Base-by-base conservation (phyloP, 202 grass and related monocot species). In the Schoenoplectus triqueter region DNA sequence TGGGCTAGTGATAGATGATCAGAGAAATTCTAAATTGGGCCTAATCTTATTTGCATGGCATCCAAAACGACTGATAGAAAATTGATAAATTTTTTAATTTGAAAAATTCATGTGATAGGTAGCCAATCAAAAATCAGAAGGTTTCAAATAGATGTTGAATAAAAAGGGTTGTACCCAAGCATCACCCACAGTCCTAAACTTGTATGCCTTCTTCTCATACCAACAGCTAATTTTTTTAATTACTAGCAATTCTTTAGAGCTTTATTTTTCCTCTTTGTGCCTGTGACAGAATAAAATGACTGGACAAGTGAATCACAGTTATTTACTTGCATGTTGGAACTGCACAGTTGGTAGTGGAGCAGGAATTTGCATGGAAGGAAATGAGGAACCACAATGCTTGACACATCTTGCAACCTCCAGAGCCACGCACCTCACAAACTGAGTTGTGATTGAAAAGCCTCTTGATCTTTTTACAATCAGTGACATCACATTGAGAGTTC, bases 321-420 rank as follows among this genome's bases (percentile, higher is more conserved):
- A 73, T 6, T 73, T 73, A 50, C 69, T 50, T 47, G 69, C 69
- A 50, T 50, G 42, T 49, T 73, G 69, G 69, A 50, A 73, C 69
- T 49, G 45, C 15, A 73, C 45, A 73, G n/a, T 73, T 73, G 2
- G 69, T 20, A 73, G 14, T 4, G 8, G 69, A 49, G 45, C 69
- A 73, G n/a, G 69, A 73, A 50, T 47, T 73, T 19, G n/a, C 44
- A 48, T 72, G 69, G 14, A 46, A 72, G 7, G 45, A 49, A 19
- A 73, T 49, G n/a, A 47, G 44, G 15, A 73, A 10, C 69, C 69
- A 73, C n/a, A 73, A 73, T 1, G 15, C 41, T 7, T 73, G 14
- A 49, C 69, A 73, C 7, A 73, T 73, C 44, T 19, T 73, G 69
- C 45, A 73, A 49, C 44, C 45, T 73, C 45, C 69, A 20, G 19